A percentile compares a stretch with the other conserved stretches of the same genome.
phyloP scores from a whole-genome alignment of 768 basidiomycete genomes.

The Suillus brevipes region DNA sequence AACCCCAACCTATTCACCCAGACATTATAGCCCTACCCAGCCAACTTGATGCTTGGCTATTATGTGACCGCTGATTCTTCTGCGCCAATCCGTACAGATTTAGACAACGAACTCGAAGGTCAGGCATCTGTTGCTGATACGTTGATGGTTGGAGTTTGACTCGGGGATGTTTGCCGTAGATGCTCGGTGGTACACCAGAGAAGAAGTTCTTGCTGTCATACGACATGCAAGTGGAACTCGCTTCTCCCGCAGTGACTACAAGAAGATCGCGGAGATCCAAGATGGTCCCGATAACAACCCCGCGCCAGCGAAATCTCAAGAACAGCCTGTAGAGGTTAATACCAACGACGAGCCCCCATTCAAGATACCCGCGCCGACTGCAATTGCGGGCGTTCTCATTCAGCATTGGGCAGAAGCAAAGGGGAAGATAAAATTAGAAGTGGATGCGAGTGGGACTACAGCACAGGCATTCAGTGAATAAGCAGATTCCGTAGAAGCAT shows the following conservation, averaged over 20 bases:
- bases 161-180: conserved; percentile 46
- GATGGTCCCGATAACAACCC: conserved; percentile 34
- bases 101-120: conserved; percentile 97
- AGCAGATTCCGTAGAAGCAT: conserved; percentile 21
- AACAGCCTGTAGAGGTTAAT: conserved; percentile 16
- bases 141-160: not conserved
- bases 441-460: not conserved
- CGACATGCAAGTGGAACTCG: conserved; percentile 51
- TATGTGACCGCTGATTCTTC: conserved; percentile 76
- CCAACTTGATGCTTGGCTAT: conserved; percentile 89
- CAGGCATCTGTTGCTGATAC: conserved; percentile 20
- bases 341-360: conserved; percentile 52
- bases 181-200: conserved; percentile 84
- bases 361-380: conserved; percentile 71
- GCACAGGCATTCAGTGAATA: conserved; percentile 11
- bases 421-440: conserved; percentile 34
- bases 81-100: conserved; percentile 75
- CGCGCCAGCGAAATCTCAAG: conserved; percentile 14
- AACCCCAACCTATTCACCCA: conserved; percentile 4
- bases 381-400: conserved; percentile 86
- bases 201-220: conserved; percentile 67
- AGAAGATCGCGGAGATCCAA: conserved; percentile 43
- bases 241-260: conserved; percentile 50
- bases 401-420: conserved; percentile 70
- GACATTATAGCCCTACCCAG: conserved; percentile 74